Evolutionary conservation across 176 grass and related monocot species (phyloP), one percentile per base, ranked within the genome.

Genomic region (Carex scoparia): DNA sequence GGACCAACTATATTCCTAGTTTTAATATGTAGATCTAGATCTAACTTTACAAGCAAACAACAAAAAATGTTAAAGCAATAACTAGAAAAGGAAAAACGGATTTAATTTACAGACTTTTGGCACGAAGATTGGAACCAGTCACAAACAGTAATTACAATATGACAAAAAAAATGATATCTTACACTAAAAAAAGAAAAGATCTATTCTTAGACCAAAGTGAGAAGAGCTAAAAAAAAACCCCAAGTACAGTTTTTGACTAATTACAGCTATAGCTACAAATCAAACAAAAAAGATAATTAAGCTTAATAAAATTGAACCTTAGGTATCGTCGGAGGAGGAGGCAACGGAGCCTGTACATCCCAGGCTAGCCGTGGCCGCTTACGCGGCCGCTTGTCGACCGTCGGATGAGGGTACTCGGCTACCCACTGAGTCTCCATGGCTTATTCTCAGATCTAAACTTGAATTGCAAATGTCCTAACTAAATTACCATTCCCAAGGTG

Each of bases 341-440:
- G 90, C 18, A 94, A 79, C 31, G 87, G 90, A 51, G 89, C 87
- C 44, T 79, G 85, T 31, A 84, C 89, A 86, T 98, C 92, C 95
- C 95, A 98, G 8, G 89, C 87, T 44, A 98, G 83, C 19, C 95
- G 84, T 8, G 82, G 79, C 48, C 95, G 89, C 91, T 98, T 98
- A 46, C 92, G 89, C 69, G 95, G 95, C 72, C 92, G 89, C 82
- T 91, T 91, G 69, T 94, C 92, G 18, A 81, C 68, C 63, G 67
- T 68, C 88, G 87, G 92, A 80, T 93, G 89, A 82, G 95, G 88
- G 77, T 90, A 90, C 68, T 98, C 95, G 49, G 88, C 86, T 42
- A 98, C 84, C 95, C 92, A 93, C 88, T 93, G 95, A 15, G 92
- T 94, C 86, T 94, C 89, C 95, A 98, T 98, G 81, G 49, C 79